A percentile compares a stretch with the other conserved stretches of the same genome.
Conservation (phyloP, 1,284 basidiomycete species). For the Cutaneotrichosporon dermatis region DNA sequence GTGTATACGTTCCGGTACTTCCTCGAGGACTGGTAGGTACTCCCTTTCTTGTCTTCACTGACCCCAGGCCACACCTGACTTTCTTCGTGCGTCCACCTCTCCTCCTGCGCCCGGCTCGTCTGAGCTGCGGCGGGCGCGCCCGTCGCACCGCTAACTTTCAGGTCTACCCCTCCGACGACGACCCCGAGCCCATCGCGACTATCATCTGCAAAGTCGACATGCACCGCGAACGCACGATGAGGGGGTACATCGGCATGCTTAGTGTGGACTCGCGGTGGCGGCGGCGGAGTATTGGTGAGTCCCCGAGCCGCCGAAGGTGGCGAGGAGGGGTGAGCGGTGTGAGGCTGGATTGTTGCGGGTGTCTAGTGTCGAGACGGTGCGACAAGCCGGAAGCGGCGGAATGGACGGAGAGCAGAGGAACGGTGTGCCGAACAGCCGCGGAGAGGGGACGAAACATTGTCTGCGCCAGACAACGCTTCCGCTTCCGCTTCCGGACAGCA, state of each 20-base stretch:
- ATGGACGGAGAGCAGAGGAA: too few relatives aligned
- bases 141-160: slow-evolving; percentile 9
- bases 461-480: too few relatives aligned
- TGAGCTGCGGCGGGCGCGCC: too few relatives aligned
- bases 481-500: too few relatives aligned
- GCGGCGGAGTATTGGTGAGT: slow-evolving; percentile 69
- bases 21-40: slow-evolving; percentile 76
- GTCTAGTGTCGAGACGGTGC: too few relatives aligned
- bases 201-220: slow-evolving; percentile 93
- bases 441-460: too few relatives aligned
- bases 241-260: slow-evolving; percentile 98
- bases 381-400: too few relatives aligned
- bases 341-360: neutral
- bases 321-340: too few relatives aligned
- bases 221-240: slow-evolving; percentile 68
- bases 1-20: slow-evolving; percentile 67
- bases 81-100: slow-evolving; percentile 61
- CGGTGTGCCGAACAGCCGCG: too few relatives aligned
- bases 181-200: slow-evolving; percentile 67
- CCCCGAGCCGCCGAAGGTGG: too few relatives aligned
- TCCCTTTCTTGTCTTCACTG: slow-evolving; percentile 2
- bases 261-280: slow-evolving; percentile 75
- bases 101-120: neutral
- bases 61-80: slow-evolving; percentile 79
- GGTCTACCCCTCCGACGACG: slow-evolving; percentile 23